A percentile compares a stretch with the other conserved stretches of the same genome.
These are phyloP conservation scores for Cryptosporidium parvum DNA, from an alignment of 169 alveolate genomes.

Conservation along the genomic window DNA sequence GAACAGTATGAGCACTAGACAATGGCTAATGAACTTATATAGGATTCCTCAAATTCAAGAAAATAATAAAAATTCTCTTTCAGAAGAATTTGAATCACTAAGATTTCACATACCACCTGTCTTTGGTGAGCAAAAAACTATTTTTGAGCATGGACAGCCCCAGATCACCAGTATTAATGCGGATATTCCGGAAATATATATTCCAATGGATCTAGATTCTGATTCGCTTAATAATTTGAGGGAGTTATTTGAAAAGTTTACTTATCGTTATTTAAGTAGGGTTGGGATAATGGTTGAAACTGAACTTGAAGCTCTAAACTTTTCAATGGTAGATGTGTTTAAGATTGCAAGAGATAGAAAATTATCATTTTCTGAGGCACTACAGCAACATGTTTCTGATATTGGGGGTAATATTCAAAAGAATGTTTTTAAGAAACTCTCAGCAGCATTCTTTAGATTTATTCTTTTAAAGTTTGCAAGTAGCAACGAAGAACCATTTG, in stretches of 20 bases:
- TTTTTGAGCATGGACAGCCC: background rate
- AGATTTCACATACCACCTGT: constrained; percentile 40
- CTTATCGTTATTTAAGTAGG: constrained; percentile 29
- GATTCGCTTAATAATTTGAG: background rate
- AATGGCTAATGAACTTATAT: constrained; percentile 55
- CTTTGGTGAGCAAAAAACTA: constrained; percentile 15
- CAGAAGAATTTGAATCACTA: constrained; percentile 31
- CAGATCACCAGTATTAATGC: background rate
- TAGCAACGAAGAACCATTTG: constrained; percentile 49
- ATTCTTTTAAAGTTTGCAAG: constrained; percentile 37
- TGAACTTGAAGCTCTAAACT: constrained; percentile 19
- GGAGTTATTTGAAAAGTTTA: constrained; percentile 20
- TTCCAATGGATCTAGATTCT: constrained; percentile 26
- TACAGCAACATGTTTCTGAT: constrained; percentile 4
- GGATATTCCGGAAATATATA: constrained; percentile 6
- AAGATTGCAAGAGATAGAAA: background rate
- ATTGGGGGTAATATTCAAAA: background rate
- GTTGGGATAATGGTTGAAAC: background rate
- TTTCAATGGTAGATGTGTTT: constrained; percentile 5
- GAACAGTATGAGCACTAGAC: constrained; percentile 38
- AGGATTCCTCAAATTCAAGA: constrained; percentile 75
- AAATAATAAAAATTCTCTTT: constrained; percentile 3
- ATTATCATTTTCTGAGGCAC: constrained; percentile 1
- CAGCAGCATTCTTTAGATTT: constrained; percentile 39
- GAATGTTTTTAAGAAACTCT: constrained; percentile 9